Evolutionary conservation across 225 moss, liverwort and hornwort genomes (phyloP), one percentile per base, ranked within the genome.

Genomic region (Asterella californica): DNA sequence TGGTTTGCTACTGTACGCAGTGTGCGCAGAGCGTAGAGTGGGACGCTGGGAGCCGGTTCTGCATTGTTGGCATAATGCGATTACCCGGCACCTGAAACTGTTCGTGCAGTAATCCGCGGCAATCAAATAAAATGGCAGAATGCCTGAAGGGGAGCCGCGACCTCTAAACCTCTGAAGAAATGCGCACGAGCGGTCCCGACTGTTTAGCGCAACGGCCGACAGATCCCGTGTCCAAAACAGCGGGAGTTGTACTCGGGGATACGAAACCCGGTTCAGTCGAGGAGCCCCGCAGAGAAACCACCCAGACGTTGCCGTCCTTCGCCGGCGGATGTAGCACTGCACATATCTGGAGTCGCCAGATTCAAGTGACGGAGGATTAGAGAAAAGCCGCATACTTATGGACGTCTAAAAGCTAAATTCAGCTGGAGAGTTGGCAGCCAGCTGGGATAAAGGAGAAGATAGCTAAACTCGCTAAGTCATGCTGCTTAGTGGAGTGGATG

Each of bases 221-320:
- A 12, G n/a, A 36, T 67, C 67, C 67, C 67, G 67, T 67, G 67
- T 67, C 67, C 67, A 14, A 36, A 67, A 67, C 67, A 67, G 33
- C 12, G 34, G 34, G 34, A 34, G 36, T 17, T 17, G 67, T 9
- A 34, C 33, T 2, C 61, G 61, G 59, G 25, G 32, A 29, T 11
- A 52, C 12, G 5, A 12, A 11, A 11, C 48, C 48, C 7, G 48
- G 48, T n/a, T 6, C 48, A 11, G 48, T 6, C 48, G 48, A 48
- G 32, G 65, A 65, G 10, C 65, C 5, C 6, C 65, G 22, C 30
- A 65, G 29, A 9, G 10, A 25, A 29, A 17, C 65, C 2, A 11
- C 65, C 29, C 30, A 22, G 29, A 30, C 14, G 29, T 33, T 9
- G 65, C 65, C 33, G 29, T 32, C 14, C 12, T 11, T 17, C 33